Evolutionary conservation across 495 filamentous ascomycete genomes (phyloP), one percentile per base, ranked within the genome.

Genomic region (Penicillium alfredii): DNA sequence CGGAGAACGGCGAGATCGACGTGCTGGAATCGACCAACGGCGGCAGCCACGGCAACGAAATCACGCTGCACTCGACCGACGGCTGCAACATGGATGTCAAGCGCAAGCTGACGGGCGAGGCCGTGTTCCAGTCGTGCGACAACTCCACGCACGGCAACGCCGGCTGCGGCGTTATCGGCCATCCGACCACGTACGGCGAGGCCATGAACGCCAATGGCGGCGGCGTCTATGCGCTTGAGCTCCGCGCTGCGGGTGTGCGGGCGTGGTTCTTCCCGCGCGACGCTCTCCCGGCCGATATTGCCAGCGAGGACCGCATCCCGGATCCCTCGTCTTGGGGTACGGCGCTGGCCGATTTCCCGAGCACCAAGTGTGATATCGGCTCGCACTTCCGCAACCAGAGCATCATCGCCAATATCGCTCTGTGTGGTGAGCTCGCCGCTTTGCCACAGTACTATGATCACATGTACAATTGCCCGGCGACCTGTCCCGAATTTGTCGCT

Each of bases 341-440:
- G 5, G 56, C 71, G 4, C 40, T 72, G 15, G 71, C 71, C 1
- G 71, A 75, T 43, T 75, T 75, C 49, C 71, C 73, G 6, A 55
- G 47, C 19, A 73, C 71, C 0, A 35, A 72, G 33, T 75, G 71
- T 40, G 56, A 72, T 35, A 69, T 73, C 34, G 23, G 42, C 1
- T 47, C 54, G 2, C 66, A 73, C 37, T 75, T 75, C 53, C 45
- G 38, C 23, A 75, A 75, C 31, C 61, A 70, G 45, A 68, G 62
- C 40, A 75, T 75, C 38, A 65, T 75, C 37, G 64, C 51, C 2
- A 73, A 75, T 40, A 75, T 73, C 36, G 68, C 71, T 46, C 55
- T 74, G 2, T 74, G 71, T 35, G 71, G 71, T 0, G 30, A 60
- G 13, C 49, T 61, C 20, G 69, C 58, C 4, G 68, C 49, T 7